phyloP scores from a whole-genome alignment of 768 basidiomycete species.

The Podaxis sp. region DNA sequence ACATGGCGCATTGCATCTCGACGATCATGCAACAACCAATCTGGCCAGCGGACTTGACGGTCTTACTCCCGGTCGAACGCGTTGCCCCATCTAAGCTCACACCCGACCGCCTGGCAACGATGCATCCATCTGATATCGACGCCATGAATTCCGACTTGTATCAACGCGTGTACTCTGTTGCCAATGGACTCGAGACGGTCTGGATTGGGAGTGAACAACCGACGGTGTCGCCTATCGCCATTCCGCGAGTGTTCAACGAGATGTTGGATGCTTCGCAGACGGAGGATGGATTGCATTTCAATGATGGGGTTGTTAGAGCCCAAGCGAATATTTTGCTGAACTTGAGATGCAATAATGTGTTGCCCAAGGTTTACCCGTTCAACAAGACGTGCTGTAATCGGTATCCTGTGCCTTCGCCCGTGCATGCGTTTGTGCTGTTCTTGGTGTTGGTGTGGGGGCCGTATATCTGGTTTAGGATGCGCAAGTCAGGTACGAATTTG shows the following conservation, averaged over 20 bases:
- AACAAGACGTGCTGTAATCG: conserved; percentile 78
- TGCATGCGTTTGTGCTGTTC: conserved; percentile 52
- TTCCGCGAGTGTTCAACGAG: conserved; percentile 78
- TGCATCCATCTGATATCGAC: conserved; percentile 76
- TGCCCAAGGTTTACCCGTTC: conserved; percentile 58
- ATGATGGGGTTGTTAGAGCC: conserved; percentile 49
- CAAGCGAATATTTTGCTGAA: conserved; percentile 82
- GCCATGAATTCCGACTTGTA: conserved; percentile 87
- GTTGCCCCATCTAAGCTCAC: conserved; percentile 65
- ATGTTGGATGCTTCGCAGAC: conserved; percentile 75
- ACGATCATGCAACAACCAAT: conserved; percentile 31
- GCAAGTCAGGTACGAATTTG: conserved; percentile 15
- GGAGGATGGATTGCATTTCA: conserved; percentile 82
- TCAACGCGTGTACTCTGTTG: conserved; percentile 51
- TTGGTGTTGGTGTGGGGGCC: conserved; percentile 50
- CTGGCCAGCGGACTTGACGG: conserved; percentile 61
- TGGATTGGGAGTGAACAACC: neutral
- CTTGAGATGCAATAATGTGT: conserved; percentile 69
- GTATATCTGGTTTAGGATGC: conserved; percentile 31
- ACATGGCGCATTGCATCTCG: conserved; percentile 62
- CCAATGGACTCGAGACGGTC: neutral
- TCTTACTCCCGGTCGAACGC: conserved; percentile 76
- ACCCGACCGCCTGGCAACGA: conserved; percentile 56
- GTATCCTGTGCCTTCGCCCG: conserved; percentile 61
- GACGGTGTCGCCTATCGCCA: conserved; percentile 35